Base-by-base conservation (phyloP, 768 basidiomycete species). In the Suillus variegatus region DNA sequence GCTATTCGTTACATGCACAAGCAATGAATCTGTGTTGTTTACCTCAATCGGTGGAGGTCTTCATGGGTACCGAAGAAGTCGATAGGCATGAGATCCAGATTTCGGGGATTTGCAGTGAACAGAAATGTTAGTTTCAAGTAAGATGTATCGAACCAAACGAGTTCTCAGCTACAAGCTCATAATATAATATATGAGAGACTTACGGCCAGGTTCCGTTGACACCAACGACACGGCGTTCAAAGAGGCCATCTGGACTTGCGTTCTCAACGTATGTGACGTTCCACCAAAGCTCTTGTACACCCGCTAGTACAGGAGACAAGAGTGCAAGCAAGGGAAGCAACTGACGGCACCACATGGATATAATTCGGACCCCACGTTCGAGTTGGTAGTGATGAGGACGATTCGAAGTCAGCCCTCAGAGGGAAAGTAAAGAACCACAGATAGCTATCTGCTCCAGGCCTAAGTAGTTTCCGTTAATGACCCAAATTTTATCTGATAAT, bases 201-300 rank as follows among this genome's bases (percentile, higher is more conserved):
- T 76, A 95, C 90, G 96, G 96, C 97, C 96, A 99, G 6, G 92
- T 91, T 22, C 88, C 87, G 73, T 98, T 98, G 60, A 97, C 87
- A 62, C 95, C 95, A 60, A 97, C 86, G 60, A 88, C 94, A 10
- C 88, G 82, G 57, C 96, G 88, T 14, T 86, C 80, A 61, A 79
- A 85, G 61, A 95, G 85, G 6, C 92, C 93, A 73, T 97, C 95
- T 2, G 97, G 97, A 77, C 89, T 93, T 55, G 85, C 91, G 66
- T 88, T 77, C 35, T 88, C 76, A 62, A 93, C 88, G 66, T 93
- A 96, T 58, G 94, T 91, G 76, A 98, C 84, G 75, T 97, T 91
- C 95, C 95, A 96, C 92, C 92, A 94, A 16, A 87, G 64, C 70
- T 94, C 92, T 2, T 87, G 82, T 18, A 91, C 81, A 35, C 84